Evolutionary conservation across 1,284 basidiomycete genomes (phyloP), one percentile per base, ranked within the genome.

Genomic region (Ustilago bromivora): DNA sequence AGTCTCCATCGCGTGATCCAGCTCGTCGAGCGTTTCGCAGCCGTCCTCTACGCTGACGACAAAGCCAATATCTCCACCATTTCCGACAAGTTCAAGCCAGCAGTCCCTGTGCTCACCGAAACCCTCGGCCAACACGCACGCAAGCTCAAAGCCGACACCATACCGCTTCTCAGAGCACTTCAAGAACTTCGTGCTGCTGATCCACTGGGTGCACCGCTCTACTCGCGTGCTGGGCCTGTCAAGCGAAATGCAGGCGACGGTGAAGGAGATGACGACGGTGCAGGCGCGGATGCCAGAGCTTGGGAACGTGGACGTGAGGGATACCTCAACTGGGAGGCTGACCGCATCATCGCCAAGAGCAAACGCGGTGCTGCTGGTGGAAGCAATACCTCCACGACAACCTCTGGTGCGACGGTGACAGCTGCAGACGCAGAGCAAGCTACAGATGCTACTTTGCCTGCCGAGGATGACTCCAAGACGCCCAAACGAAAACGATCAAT

Each of bases 281-380:
- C 36, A 7, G 38, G 31, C 31, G 70, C 66, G 15, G 69, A 69
- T n/a, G 58, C 61, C 28, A 57, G 70, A 11, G 66, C 68, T 8
- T 83, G 80, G 83, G 73, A 81, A 31, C 58, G 69, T 13, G 77
- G 79, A 12, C 71, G 83, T 23, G 82, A 84, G 54, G 70, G 59
- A 2, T 84, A 83, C 57, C 65, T 84, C 32, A 79, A 76, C 40
- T 84, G 83, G 83, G 80, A 82, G 58, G 76, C 81, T 17, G 68
- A 80, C 32, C 63, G 78, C 11, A 82, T 84, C 55, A 63, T 84
- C 34, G 76, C 79, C 19, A 76, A 78, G 47, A 58, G 55, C 55
- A 78, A 78, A 19, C 56, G 69, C 10, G 46, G 59, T 11, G 57
- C 47, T n/a, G 57, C 57, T 0, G 47, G 28, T 4, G 35, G 57